Base-by-base conservation (phyloP, 352 stramenopile genomes). In the Phytopythium delawarense region DNA sequence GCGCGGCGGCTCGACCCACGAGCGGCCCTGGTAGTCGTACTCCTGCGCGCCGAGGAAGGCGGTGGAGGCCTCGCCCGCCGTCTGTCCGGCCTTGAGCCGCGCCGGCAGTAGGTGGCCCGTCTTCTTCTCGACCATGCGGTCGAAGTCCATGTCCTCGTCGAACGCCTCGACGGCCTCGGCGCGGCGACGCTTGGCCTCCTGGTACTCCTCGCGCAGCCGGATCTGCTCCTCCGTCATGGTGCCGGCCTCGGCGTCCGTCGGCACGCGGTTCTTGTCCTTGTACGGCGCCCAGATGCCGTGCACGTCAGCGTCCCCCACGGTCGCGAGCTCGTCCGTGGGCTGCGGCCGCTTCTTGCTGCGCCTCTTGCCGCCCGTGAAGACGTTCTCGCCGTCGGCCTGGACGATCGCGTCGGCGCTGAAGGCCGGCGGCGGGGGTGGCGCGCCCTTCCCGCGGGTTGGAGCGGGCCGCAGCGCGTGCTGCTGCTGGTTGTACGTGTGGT, bases 11-110 rank as follows among this genome's bases (percentile, higher is more conserved):
- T 87, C 79, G 50, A 96, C 89, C 98, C 98, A 99, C 49, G 89
- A 94, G 18, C 92, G 82, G 49, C 97, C 97, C 68, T 98, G 94
- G 77, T 99, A 99, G 70, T 99, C 96, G 62, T 88, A 92, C 74
- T 98, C 87, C 51, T 97, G 78, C 20, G 79, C 70, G 40, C 83
- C 93, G 71, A 98, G 76, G 78, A 99, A 99, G 52, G 75, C 78
- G 21, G 76, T 88, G 39, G 76, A 78, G 21, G 74, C 79, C 49
- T 87, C 73, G 65, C 91, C 66, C 0, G 84, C 84, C 37, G 70
- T 78, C 51, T 91, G 79, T 1, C 86, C 86, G 0, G 84, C 72
- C 44, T 82, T 82, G 39, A 95, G 64, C 39, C 84, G 70, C 39
- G 82, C 77, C 1, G 86, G 86, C 18, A 94, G 62, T 64, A 95